Evolutionary conservation across 768 basidiomycete genomes (phyloP), one percentile per base, ranked within the genome.

Genomic region (Trametes maxima): DNA sequence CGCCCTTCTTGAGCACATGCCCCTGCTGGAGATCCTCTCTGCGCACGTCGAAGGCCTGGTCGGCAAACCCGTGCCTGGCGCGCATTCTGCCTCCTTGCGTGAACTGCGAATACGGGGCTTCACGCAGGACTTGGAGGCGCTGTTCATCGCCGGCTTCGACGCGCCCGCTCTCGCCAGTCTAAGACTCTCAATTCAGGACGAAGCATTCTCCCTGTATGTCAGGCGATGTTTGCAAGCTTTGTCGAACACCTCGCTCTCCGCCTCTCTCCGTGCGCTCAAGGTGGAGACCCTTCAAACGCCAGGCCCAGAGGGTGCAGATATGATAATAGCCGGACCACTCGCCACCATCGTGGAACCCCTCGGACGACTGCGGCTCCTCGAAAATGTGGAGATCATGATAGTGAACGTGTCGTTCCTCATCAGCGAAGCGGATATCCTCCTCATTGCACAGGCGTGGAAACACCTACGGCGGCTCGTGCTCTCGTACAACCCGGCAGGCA

Each of bases 371-470:
- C 45, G 22, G 6, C 11, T 21, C 11, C 59, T 60, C 37, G 52
- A 60, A n/a, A 46, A 14, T 17, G 44, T 53, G 45, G 25, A 47
- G 19, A 22, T 60, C 10, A 19, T 35, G 22, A 17, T 53, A 10
- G 7, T 33, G 0, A 24, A 47, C 45, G 21, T n/a, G 7, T 2
- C 22, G 12, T 14, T 39, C 2, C 11, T 12, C 24, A 5, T 60
- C 36, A 25, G 12, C 2, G 59, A 60, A n/a, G 46, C n/a, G 1
- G 59, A 60, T 45, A 21, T 54, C 11, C 59, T 37, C 50, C 46
- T 52, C 8, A 3, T 60, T 44, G 59, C 59, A 16, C 59, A 17
- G 16, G 45, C 52, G 13, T 60, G 59, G 59, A 22, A 21, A 17
- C 52, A 37, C 36, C 51, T 60, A 3, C 51, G 25, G 0, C 21